Base-by-base conservation (phyloP, 2,329 filamentous ascomycete genomes). In the Phoma sp. region DNA sequence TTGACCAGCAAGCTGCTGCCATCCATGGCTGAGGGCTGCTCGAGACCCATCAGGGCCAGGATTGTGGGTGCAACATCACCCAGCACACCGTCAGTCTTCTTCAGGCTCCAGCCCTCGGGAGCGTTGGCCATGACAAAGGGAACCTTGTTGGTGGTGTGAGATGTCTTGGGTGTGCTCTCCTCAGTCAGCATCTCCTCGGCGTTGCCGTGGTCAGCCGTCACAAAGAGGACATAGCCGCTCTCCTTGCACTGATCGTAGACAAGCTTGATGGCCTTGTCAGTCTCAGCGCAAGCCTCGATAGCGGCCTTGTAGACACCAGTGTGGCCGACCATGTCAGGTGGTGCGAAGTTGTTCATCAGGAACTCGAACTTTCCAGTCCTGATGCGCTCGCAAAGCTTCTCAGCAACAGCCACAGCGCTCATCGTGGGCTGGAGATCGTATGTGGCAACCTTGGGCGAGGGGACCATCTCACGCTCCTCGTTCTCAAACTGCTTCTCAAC, bases 271-370 rank as follows among this genome's bases (percentile, higher is more conserved):
- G 90, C 93, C 81, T 89, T 90, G 77, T 99, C 95, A 10, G 95
- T 99, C 64, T 93, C 88, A 64, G 87, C 83, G 66, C 89, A 89
- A 67, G 88, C 95, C 70, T 95, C 74, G 59, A 99, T 88, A 52
- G 95, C 95, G 27, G 95, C 93, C 68, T 98, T 89, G 79, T 98
- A 98, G 57, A 96, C 92, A 73, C 95, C 95, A 9, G 95, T 99
- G 82, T 99, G 95, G 66, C 95, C 95, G 62, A 99, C 95, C 95
- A 99, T 99, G 80, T 99, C 95, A 14, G 95, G 95, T 37, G 95
- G 95, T 37, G 95, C 95, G 78, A 99, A 98, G 86, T 99, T 99
- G 87, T 98, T 97, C 95, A 99, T 99, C 77, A 99, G 83, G 73
- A 99, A 98, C 72, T 95, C 92, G 79, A 93, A 97, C 73, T 90